A percentile compares a stretch with the other conserved stretches of the same genome.
Conservation (phyloP, 2,329 filamentous ascomycete genomes). For the Clonostachys byssicola region DNA sequence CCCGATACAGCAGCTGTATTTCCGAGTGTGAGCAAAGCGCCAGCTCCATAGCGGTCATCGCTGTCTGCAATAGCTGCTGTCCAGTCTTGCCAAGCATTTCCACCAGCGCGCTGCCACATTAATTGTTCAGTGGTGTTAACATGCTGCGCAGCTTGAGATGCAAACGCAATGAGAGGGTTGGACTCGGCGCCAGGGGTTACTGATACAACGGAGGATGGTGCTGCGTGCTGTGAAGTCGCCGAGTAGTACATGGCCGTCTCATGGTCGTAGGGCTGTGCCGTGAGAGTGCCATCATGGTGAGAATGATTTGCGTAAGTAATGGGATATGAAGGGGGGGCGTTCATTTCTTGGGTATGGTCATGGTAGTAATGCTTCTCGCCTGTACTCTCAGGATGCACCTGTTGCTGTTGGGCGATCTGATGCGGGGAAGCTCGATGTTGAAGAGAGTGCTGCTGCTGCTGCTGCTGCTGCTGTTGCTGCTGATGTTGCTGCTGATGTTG, state of each 20-base stretch:
- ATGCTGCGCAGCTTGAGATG: conserved; percentile 30
- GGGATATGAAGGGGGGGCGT: conserved; percentile 19
- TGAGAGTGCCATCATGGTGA: conserved; percentile 10
- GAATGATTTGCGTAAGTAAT: conserved; percentile 21
- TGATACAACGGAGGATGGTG: conserved; percentile 10
- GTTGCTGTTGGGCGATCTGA: no score
- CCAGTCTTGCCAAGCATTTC: conserved; percentile 52
- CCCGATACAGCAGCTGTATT: conserved; percentile 11
- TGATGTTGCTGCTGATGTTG: conserved; percentile 7
- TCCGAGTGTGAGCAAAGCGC: conserved; percentile 41
- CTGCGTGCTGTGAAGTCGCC: conserved; percentile 9
- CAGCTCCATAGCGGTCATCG: conserved; percentile 44
- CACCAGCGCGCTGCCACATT: conserved; percentile 23
- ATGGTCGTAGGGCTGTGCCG: conserved; percentile 12
- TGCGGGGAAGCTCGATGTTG: background rate
- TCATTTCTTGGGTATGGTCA: conserved; percentile 9
- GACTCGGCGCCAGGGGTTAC: conserved; percentile 14
- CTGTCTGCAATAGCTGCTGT: conserved; percentile 44
- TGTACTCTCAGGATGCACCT: no score
- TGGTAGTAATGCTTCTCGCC: conserved; percentile 20
- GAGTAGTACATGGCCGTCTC: conserved; percentile 20
- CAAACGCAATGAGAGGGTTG: conserved; percentile 33
- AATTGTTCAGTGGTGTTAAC: conserved; percentile 18
- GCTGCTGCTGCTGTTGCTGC: conserved; percentile 17
- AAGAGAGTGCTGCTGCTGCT: conserved; percentile 29